phyloP scores from a whole-genome alignment of 768 basidiomycete genomes.

The Leccinum sublutescens region DNA sequence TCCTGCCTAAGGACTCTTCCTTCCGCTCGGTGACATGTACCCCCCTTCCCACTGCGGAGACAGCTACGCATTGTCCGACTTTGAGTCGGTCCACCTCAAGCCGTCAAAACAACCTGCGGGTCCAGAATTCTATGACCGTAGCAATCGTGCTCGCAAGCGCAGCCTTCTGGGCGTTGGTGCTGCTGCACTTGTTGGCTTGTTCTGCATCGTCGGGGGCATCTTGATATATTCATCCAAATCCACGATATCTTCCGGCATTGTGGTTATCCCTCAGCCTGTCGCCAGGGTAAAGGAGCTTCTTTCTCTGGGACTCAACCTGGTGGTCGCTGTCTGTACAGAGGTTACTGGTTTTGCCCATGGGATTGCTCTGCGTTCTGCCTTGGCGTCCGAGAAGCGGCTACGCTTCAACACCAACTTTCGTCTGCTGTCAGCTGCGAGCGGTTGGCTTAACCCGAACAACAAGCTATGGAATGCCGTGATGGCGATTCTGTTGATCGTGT shows the following conservation, averaged over 20 bases:
- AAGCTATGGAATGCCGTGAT: too few relatives aligned
- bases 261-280: slow-evolving; percentile 16
- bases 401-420: too few relatives aligned
- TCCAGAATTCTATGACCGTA: slow-evolving; percentile 29
- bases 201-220: slow-evolving; percentile 25
- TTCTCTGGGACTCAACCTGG: slow-evolving; percentile 22
- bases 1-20: too few relatives aligned
- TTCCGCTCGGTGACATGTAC: slow-evolving; percentile 8
- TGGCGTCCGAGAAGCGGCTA: too few relatives aligned
- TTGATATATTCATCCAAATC: slow-evolving; percentile 16
- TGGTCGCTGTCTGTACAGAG: slow-evolving; percentile 29
- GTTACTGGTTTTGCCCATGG: background rate
- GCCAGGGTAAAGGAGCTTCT: slow-evolving; percentile 19
- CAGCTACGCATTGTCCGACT: slow-evolving; percentile 13
- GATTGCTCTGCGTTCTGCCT: too few relatives aligned
- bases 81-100: slow-evolving; percentile 20
- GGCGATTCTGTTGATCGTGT: slow-evolving; percentile 30
- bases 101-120: slow-evolving; percentile 19
- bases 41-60: background rate
- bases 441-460: slow-evolving; percentile 24
- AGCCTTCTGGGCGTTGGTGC: slow-evolving; percentile 27
- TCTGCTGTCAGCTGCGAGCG: background rate
- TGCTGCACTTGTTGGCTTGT: slow-evolving; percentile 19
- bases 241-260: slow-evolving; percentile 23
- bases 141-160: slow-evolving; percentile 18